phyloP scores from a whole-genome alignment of 2,329 filamentous ascomycete species.

The Akanthomyces uredinophilus region DNA sequence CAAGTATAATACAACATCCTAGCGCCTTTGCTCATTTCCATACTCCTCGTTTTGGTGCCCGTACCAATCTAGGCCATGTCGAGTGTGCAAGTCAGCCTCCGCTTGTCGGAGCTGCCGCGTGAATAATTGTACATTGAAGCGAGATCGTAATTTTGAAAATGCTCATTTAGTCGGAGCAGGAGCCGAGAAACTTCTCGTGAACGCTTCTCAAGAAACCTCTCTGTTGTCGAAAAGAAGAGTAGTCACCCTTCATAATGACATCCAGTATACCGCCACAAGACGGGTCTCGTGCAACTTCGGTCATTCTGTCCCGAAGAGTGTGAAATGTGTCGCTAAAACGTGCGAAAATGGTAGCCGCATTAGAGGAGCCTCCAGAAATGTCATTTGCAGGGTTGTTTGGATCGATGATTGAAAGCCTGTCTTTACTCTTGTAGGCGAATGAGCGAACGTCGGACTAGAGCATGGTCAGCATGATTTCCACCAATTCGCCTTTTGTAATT shows the following conservation, averaged over 20 bases:
- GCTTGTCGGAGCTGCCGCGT: neutral
- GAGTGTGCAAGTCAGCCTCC: neutral
- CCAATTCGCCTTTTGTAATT: neutral
- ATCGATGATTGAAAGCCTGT: conserved; percentile 82
- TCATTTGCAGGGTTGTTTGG: conserved; percentile 83
- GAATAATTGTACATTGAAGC: conserved; percentile 6
- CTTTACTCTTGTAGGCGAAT: conserved; percentile 53
- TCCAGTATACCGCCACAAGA: conserved; percentile 51
- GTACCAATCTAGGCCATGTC: neutral
- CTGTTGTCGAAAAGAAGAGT: conserved; percentile 66
- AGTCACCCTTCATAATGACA: conserved; percentile 71
- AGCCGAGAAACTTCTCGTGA: conserved; percentile 37
- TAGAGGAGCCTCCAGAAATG: conserved; percentile 78
- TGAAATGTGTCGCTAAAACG: conserved; percentile 63
- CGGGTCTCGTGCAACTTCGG: conserved; percentile 36
- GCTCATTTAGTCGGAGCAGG: conserved; percentile 25
- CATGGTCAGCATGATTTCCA: conserved; percentile 5
- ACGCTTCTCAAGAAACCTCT: conserved; percentile 56
- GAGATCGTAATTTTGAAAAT: conserved; percentile 3
- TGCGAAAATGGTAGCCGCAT: conserved; percentile 61
- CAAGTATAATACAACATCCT: conserved; percentile 1
- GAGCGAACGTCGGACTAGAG: conserved; percentile 38
- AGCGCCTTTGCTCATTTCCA: conserved; percentile 4
- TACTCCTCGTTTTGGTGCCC: conserved; percentile 3
- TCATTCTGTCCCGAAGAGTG: conserved; percentile 54